Evolutionary conservation across 2,329 filamentous ascomycete genomes (phyloP).

Genomic region (Claviceps purpurea): DNA sequence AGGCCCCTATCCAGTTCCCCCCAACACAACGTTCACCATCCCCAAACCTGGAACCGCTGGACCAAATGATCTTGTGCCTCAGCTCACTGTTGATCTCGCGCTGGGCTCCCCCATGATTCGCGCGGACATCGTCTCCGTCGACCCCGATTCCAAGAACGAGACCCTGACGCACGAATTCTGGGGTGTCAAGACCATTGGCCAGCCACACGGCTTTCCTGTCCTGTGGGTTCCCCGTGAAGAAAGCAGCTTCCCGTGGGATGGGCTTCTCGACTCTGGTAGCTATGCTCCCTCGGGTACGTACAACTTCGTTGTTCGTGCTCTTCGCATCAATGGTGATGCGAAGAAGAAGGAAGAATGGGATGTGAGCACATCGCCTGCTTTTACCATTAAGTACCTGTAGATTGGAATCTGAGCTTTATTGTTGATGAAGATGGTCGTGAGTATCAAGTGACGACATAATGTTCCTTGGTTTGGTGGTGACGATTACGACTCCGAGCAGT

Average conservation of each 20-base stretch:
- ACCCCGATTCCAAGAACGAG: constrained; percentile 9
- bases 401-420: too few relatives aligned
- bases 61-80: constrained; percentile 21
- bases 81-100: constrained; percentile 26
- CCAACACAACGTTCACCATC: constrained; percentile 27
- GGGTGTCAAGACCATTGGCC: constrained; percentile 28
- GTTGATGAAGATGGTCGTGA: too few relatives aligned
- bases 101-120: constrained; percentile 32
- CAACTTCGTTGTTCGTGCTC: constrained; percentile 32
- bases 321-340: constrained; percentile 38
- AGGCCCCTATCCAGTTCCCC: constrained; percentile 10
- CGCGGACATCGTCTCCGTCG: constrained; percentile 29
- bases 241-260: constrained; percentile 26
- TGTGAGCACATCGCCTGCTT: constrained; percentile 23
- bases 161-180: constrained; percentile 16
- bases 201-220: constrained; percentile 28
- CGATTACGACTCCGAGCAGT: too few relatives aligned
- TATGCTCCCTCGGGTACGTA: constrained; percentile 37
- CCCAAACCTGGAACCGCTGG: constrained; percentile 25
- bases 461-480: too few relatives aligned
- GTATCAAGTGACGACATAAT: too few relatives aligned
- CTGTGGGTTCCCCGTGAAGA: constrained; percentile 17
- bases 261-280: constrained; percentile 30
- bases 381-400: constrained; percentile 30
- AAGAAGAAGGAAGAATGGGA: constrained; percentile 34